These are phyloP conservation scores for Haplosporangium sp. DNA, from an alignment of 371 early-diverging fungal species.

Conservation along the genomic window DNA sequence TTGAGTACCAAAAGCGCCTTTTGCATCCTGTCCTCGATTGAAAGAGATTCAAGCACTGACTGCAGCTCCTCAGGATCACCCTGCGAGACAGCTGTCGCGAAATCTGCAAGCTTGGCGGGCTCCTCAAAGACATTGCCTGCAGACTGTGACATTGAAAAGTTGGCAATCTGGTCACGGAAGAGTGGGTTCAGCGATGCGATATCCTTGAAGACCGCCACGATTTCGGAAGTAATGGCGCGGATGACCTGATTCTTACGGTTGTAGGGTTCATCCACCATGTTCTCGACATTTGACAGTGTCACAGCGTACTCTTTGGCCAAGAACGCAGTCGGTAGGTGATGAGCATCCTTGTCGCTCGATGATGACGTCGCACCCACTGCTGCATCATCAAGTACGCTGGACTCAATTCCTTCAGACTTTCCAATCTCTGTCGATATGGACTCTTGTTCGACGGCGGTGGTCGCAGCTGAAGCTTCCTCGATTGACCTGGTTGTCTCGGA, in stretches of 20 bases:
- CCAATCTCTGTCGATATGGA: constrained; percentile 5
- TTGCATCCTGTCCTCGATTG: constrained; percentile 91
- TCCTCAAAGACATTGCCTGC: constrained; percentile 96
- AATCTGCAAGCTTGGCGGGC: constrained; percentile 94
- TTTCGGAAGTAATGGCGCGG: constrained; percentile 95
- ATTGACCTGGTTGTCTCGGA: constrained; percentile 20
- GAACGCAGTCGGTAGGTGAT: constrained; percentile 60
- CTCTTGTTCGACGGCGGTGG: neutral
- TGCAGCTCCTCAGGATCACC: constrained; percentile 94
- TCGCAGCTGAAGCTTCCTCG: constrained; percentile 11
- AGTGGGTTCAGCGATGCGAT: constrained; percentile 93
- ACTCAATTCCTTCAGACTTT: constrained; percentile 31
- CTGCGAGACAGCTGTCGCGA: constrained; percentile 94
- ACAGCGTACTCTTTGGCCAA: constrained; percentile 78
- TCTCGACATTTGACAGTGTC: constrained; percentile 88
- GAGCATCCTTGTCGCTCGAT: constrained; percentile 5
- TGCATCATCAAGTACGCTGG: constrained; percentile 42
- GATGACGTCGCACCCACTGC: constrained; percentile 19
- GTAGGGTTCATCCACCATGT: constrained; percentile 85
- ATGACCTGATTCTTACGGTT: constrained; percentile 86
- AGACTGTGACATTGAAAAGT: constrained; percentile 94
- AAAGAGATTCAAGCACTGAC: constrained; percentile 87
- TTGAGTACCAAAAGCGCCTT: constrained; percentile 93
- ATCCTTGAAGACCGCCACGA: constrained; percentile 95
- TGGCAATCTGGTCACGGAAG: constrained; percentile 96